Percentiles rank a stretch among this genome's conserved stretches.
Evolutionary conservation across 1,139 yeast genomes (phyloP).

Genomic region (Maudiozyma humilis): DNA sequence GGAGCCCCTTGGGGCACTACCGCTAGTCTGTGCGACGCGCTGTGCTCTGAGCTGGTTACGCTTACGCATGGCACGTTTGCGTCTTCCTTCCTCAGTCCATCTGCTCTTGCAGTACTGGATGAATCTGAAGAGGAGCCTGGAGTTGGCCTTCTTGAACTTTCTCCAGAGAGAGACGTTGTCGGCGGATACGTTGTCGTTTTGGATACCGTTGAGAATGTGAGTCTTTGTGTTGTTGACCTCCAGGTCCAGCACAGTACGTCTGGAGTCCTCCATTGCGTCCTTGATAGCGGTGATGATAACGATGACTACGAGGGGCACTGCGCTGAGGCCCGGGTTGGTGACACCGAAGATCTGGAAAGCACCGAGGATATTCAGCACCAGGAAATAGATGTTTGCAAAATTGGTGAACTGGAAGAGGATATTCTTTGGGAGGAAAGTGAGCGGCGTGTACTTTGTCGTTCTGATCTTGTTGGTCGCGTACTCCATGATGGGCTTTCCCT

Average conservation of each 20-base stretch:
- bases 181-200: slow-evolving; percentile 69
- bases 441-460: slow-evolving; percentile 90
- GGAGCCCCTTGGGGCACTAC: slow-evolving; percentile 24
- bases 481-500: slow-evolving; percentile 47
- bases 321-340: slow-evolving; percentile 76
- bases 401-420: slow-evolving; percentile 71
- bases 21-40: slow-evolving; percentile 11
- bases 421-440: slow-evolving; percentile 82
- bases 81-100: slow-evolving; percentile 35
- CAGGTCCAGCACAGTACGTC: slow-evolving; percentile 69
- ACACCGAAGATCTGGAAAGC: slow-evolving; percentile 90
- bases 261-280: slow-evolving; percentile 90
- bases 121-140: slow-evolving; percentile 31
- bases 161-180: slow-evolving; percentile 53
- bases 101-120: slow-evolving; percentile 30
- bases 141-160: slow-evolving; percentile 46
- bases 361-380: slow-evolving; percentile 73
- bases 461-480: slow-evolving; percentile 88
- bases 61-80: slow-evolving; percentile 23
- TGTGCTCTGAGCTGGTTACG: slow-evolving; percentile 14
- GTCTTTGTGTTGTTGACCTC: slow-evolving; percentile 85
- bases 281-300: slow-evolving; percentile 81
- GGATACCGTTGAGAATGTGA: slow-evolving; percentile 61
- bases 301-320: slow-evolving; percentile 90
- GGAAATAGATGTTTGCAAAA: slow-evolving; percentile 83